A percentile compares a stretch with the other conserved stretches of the same genome.
These are phyloP conservation scores for Capronia coronata DNA, from an alignment of 2,329 filamentous ascomycete genomes.

Conservation along the genomic window DNA sequence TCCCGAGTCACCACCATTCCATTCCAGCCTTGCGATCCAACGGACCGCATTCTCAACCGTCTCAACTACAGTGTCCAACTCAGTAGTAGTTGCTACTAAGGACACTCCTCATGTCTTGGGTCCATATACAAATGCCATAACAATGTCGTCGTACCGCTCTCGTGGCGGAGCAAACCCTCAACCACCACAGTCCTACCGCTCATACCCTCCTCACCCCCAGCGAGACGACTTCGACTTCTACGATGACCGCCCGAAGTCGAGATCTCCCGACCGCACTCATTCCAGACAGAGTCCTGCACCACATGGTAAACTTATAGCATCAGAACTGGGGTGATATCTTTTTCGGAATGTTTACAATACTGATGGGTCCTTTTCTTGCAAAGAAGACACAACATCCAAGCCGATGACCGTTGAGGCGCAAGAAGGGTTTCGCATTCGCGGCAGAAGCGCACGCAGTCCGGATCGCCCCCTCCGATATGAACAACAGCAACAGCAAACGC, in stretches of 20 bases:
- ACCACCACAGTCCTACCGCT: constrained; percentile 19
- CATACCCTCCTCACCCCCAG: constrained; percentile 29
- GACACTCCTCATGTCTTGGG: neutral
- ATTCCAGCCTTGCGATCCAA: neutral
- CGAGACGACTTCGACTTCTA: constrained; percentile 44
- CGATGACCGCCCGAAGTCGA: constrained; percentile 38
- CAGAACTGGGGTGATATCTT: constrained; percentile 18
- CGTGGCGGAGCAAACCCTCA: constrained; percentile 15
- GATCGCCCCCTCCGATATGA: too few relatives aligned
- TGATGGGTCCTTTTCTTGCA: constrained; percentile 34
- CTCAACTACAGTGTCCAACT: too few relatives aligned
- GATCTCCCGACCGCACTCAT: constrained; percentile 38
- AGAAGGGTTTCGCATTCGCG: constrained; percentile 33
- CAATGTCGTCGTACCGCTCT: constrained; percentile 25
- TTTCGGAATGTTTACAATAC: constrained; percentile 31
- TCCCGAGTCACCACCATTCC: constrained; percentile 1
- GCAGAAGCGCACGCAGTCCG: constrained; percentile 33
- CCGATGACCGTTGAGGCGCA: constrained; percentile 32
- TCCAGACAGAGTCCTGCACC: constrained; percentile 42
- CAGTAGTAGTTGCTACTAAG: too few relatives aligned
- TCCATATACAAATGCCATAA: neutral
- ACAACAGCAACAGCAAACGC: constrained; percentile 26
- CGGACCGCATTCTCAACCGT: neutral
- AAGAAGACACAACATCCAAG: constrained; percentile 39
- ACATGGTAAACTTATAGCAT: constrained; percentile 39